Evolutionary conservation across 2,329 filamentous ascomycete species (phyloP), one percentile per base, ranked within the genome.

Genomic region (Talaromyces sp.): DNA sequence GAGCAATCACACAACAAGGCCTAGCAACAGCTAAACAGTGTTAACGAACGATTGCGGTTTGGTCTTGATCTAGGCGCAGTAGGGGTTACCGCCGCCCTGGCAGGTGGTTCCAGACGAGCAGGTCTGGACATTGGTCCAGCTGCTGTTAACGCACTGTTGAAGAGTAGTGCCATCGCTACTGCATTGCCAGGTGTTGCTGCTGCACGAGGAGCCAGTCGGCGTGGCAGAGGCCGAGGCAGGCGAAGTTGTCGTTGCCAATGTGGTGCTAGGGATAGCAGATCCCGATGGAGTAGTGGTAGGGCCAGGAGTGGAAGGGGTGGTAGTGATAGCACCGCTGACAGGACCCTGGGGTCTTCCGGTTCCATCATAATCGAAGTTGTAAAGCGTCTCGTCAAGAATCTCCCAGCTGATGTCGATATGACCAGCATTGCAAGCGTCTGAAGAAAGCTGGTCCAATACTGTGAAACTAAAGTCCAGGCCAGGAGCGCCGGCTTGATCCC

Each of bases 351-450:
- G 38, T 7, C 29, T 41, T 8, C 59, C 59, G 2, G 48, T 27
- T 6, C 59, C 59, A 54, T 57, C 41, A 31, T 43, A 54, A 29
- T 61, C 59, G 26, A 61, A 61, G 19, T 46, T 55, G 14, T 57
- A 61, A 50, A 61, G n/a, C 32, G 53, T 32, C 54, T 61, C 59
- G 46, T 61, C 59, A 21, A 61, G 54, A n/a, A 61, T 53, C n/a
- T 61, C 59, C 59, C 59, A 61, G 6, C 54, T 57, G 31, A 61
- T 54, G 26, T 61, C 59, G 27, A 61, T 61, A 9, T 61, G 59
- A 0, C 59, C 59, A 17, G 27, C 59, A 46, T 46, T 51, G 19
- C 59, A 61, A 26, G 59, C 59, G 14, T 41, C 7, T 3, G 31
- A 46, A 1, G 54, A 57, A 41, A 61, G 35, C 12, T 61, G 12